Evolutionary conservation across 2,329 filamentous ascomycete species (phyloP), one percentile per base, ranked within the genome.

Genomic region (Westerdykella sp.): DNA sequence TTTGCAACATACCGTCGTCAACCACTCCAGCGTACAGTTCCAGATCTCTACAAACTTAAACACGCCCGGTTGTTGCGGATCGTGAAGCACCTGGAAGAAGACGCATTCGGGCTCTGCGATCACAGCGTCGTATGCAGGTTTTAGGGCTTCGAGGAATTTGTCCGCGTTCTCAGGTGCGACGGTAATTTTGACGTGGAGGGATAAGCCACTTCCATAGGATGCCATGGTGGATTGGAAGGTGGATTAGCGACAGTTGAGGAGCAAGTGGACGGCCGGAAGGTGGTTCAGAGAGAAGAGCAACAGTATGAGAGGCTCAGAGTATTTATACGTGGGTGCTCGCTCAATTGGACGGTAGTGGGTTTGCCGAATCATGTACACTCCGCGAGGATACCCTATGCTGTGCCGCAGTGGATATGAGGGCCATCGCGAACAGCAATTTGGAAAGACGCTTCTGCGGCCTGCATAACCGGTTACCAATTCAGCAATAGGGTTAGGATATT

Each of bases 71-170:
- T 51, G 30, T 12, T 50, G 37, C 2, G 45, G 39, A 12, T 30
- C 34, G 16, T 49, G 47, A 25, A 44, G 71, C 18, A 73, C 53
- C 48, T 73, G 65, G 49, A 74, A 74, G 54, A 70, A 74, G 1
- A 63, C 59, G 48, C 66, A 69, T 42, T 73, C 68, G 2, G 69
- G 66, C 53, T 74, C 72, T 2, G 60, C 64, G 6, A 61, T 53
- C 5, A 73, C 66, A n/a, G 50, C 51, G 34, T 72, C 65, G 44
- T 70, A 73, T 21, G 60, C 57, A 1, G 63, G 58, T 23, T 69
- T 68, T 43, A 71, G 66, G 12, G 56, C 51, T 35, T 56, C 49
- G 39, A 66, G 52, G 54, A 68, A 67, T 12, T 51, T 56, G 6
- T 50, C 34, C 3, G 56, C 41, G 38, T 65, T 54, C 6, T 55